Evolutionary conservation across 768 basidiomycete species (phyloP).

Genomic region (Trametes gibbosa): DNA sequence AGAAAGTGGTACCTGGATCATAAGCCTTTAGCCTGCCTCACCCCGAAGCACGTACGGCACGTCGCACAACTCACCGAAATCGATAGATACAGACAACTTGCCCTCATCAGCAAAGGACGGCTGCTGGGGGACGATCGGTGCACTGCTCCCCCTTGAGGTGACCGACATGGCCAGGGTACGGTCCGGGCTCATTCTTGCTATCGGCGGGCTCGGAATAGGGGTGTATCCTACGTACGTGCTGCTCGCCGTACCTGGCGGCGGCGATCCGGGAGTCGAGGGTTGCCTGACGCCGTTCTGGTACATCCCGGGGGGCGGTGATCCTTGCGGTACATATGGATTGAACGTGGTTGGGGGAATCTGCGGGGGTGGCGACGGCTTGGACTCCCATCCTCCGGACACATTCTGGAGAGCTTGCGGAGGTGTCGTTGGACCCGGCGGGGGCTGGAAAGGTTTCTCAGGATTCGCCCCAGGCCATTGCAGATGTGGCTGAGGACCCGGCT

Average conservation of each 20-base stretch:
- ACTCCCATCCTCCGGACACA: constrained; percentile 4
- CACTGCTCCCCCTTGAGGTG: constrained; percentile 20
- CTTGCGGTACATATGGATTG: constrained; percentile 15
- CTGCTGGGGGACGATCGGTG: constrained; percentile 20
- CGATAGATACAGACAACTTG: constrained; percentile 80
- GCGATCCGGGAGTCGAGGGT: constrained; percentile 1
- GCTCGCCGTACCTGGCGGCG: constrained; percentile 5
- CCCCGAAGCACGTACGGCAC: neutral
- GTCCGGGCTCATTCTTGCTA: constrained; percentile 32
- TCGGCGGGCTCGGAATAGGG: constrained; percentile 16
- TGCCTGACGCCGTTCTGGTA: constrained; percentile 6
- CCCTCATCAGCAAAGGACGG: constrained; percentile 50
- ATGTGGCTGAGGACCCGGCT: constrained; percentile 44
- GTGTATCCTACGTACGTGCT: constrained; percentile 5
- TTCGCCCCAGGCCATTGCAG: constrained; percentile 27
- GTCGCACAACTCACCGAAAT: constrained; percentile 60
- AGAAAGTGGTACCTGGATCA: constrained; percentile 75
- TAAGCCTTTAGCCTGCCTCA: constrained; percentile 6
- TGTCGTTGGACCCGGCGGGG: constrained; percentile 44
- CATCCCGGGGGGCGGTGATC: constrained; percentile 18
- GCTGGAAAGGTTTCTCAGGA: constrained; percentile 45
- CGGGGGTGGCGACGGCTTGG: constrained; percentile 14
- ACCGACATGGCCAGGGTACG: constrained; percentile 23
- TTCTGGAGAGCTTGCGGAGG: constrained; percentile 35
- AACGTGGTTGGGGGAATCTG: constrained; percentile 11